phyloP scores from a whole-genome alignment of 805 yeast genomes.

The Lipomyces orientalis region DNA sequence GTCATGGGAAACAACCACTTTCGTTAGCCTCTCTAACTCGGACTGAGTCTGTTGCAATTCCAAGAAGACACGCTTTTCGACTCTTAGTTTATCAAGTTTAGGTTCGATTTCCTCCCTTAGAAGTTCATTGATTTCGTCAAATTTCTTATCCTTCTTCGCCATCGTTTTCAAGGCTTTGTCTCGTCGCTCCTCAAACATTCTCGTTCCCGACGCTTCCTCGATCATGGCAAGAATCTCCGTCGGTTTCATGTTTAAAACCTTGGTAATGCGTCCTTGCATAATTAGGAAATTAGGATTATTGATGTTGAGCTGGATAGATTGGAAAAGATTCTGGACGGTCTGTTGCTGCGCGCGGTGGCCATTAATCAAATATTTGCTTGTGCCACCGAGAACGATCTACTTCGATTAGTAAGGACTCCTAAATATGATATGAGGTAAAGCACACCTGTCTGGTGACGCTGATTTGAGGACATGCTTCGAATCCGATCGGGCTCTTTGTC shows the following conservation, averaged over 20 bases:
- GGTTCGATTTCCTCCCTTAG: slow-evolving; percentile 91
- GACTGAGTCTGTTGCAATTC: slow-evolving; percentile 87
- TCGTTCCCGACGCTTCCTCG: slow-evolving; percentile 98
- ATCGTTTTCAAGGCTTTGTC: slow-evolving; percentile 91
- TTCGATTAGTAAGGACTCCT: background rate
- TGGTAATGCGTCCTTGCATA: slow-evolving; percentile 99
- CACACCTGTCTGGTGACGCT: slow-evolving; percentile 81
- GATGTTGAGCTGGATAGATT: slow-evolving; percentile 92
- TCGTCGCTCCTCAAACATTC: slow-evolving; percentile 91
- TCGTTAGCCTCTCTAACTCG: slow-evolving; percentile 74
- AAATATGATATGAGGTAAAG: background rate
- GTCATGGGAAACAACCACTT: slow-evolving; percentile 79
- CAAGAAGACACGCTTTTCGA: slow-evolving; percentile 78
- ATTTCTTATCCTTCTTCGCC: slow-evolving; percentile 85
- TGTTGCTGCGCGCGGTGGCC: slow-evolving; percentile 97
- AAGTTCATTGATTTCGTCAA: slow-evolving; percentile 74
- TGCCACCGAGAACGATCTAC: slow-evolving; percentile 79
- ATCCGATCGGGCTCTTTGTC: slow-evolving; percentile 82
- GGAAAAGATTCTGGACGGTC: slow-evolving; percentile 86
- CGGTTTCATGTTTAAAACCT: slow-evolving; percentile 95
- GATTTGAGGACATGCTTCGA: slow-evolving; percentile 74
- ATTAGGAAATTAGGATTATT: slow-evolving; percentile 96
- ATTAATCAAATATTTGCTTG: slow-evolving; percentile 88
- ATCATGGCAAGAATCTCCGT: slow-evolving; percentile 84
- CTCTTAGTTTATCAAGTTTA: slow-evolving; percentile 76